A percentile compares a stretch with the other conserved stretches of the same genome.
Evolutionary conservation across 2,329 filamentous ascomycete species (phyloP).

Genomic region (Arthrobotrys pseudoclavata): DNA sequence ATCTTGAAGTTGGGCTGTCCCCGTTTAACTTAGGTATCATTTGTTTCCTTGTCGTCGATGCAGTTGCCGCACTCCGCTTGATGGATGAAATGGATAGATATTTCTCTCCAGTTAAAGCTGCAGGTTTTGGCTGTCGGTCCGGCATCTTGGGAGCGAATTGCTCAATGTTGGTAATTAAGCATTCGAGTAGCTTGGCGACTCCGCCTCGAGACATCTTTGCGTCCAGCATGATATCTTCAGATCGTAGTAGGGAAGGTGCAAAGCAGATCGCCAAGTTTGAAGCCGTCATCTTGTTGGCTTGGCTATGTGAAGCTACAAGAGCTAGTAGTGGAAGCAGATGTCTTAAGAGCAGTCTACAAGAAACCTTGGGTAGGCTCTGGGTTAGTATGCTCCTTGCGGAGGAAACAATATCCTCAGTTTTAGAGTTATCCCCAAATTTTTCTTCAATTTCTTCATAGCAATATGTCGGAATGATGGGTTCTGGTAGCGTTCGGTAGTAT

Average conservation of each 20-base stretch:
- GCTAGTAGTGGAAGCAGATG: conserved; percentile 71
- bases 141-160: conserved; percentile 64
- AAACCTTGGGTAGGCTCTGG: conserved; percentile 66
- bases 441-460: conserved; percentile 69
- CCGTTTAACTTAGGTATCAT: conserved; percentile 48
- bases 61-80: conserved; percentile 54
- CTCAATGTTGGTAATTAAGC: conserved; percentile 68
- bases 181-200: conserved; percentile 69
- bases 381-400: conserved; percentile 46
- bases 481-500: conserved; percentile 71
- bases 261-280: conserved; percentile 72
- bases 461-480: conserved; percentile 70
- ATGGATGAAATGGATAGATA: conserved; percentile 47
- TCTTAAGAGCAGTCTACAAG: conserved; percentile 69
- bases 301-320: conserved; percentile 67
- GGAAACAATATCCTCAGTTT: conserved; percentile 64
- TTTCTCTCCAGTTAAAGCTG: conserved; percentile 48
- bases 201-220: conserved; percentile 70
- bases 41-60: conserved; percentile 51
- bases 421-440: conserved; percentile 61
- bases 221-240: conserved; percentile 71
- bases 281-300: conserved; percentile 72
- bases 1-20: conserved; percentile 39
- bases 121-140: conserved; percentile 55
- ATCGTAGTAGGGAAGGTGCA: conserved; percentile 70